These are phyloP conservation scores for Auricularia auricula-judae DNA, from an alignment of 768 basidiomycete species.

Conservation along the genomic window DNA sequence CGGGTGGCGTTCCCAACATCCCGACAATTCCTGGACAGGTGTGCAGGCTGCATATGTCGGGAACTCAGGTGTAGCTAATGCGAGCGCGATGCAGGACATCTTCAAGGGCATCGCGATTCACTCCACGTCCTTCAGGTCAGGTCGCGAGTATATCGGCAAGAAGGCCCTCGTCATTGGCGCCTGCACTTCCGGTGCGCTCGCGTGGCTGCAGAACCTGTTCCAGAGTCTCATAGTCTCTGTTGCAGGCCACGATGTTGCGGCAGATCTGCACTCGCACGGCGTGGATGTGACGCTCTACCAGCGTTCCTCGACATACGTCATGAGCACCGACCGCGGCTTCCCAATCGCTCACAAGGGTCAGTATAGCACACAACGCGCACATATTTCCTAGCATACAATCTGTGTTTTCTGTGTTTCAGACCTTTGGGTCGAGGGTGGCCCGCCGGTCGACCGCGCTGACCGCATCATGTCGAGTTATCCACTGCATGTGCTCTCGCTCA, in stretches of 20 bases:
- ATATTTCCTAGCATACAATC: too few species aligned
- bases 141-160: slow-evolving; percentile 49
- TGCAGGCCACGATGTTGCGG: slow-evolving; percentile 38
- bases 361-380: neutral
- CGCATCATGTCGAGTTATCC: slow-evolving; percentile 38
- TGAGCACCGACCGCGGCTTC: slow-evolving; percentile 32
- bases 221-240: neutral
- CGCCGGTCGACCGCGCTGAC: slow-evolving; percentile 40
- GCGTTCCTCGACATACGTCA: slow-evolving; percentile 45
- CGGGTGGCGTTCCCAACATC: slow-evolving; percentile 33
- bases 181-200: slow-evolving; percentile 38
- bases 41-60: neutral
- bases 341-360: slow-evolving; percentile 21
- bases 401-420: slow-evolving; percentile 2
- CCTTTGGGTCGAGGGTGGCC: slow-evolving; percentile 36
- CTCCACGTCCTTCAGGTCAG: slow-evolving; percentile 42
- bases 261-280: slow-evolving; percentile 33
- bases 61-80: neutral
- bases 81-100: slow-evolving; percentile 26
- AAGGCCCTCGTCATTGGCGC: slow-evolving; percentile 62
- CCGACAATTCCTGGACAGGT: slow-evolving; percentile 30
- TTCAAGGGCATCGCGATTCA: slow-evolving; percentile 58
- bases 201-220: too few species aligned
- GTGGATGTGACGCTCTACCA: slow-evolving; percentile 37
- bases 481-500: slow-evolving; percentile 21